Conservation (phyloP, 495 filamentous ascomycete species). For the Xanthoparmelia taractica region DNA sequence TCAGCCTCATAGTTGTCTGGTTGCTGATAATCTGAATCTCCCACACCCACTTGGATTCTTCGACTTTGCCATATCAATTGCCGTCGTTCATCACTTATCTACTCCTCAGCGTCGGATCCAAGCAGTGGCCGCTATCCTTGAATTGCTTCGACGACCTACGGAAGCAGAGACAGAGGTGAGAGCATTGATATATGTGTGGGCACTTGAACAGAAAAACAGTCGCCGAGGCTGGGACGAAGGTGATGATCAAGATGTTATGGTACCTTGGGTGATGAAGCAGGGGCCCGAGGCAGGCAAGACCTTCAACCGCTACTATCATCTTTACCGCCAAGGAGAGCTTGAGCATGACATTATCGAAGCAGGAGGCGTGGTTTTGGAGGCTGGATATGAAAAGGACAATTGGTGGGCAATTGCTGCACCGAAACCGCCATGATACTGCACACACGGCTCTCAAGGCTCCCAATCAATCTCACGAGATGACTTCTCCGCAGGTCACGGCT, state of each 20-base stretch:
- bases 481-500: neutral
- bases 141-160: slow-evolving; percentile 45
- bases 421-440: slow-evolving; percentile 6
- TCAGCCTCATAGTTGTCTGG: slow-evolving; percentile 54
- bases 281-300: slow-evolving; percentile 39
- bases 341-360: slow-evolving; percentile 69
- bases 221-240: slow-evolving; percentile 88
- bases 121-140: slow-evolving; percentile 64
- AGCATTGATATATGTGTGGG: slow-evolving; percentile 91
- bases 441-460: neutral
- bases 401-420: slow-evolving; percentile 76
- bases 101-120: slow-evolving; percentile 67
- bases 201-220: slow-evolving; percentile 82
- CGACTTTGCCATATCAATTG: slow-evolving; percentile 93
- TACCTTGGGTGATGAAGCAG: slow-evolving; percentile 79
- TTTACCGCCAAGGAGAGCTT: slow-evolving; percentile 81
- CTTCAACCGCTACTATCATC: slow-evolving; percentile 90
- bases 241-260: slow-evolving; percentile 84
- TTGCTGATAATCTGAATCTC: slow-evolving; percentile 62
- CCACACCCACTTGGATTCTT: slow-evolving; percentile 62
- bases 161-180: slow-evolving; percentile 33
- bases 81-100: slow-evolving; percentile 90
- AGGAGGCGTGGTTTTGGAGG: slow-evolving; percentile 66
- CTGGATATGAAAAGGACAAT: slow-evolving; percentile 95
- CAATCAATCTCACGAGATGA: neutral